These are phyloP conservation scores for Cordyceps pruinosa DNA, from an alignment of 2,329 filamentous ascomycete genomes.

Conservation along the genomic window DNA sequence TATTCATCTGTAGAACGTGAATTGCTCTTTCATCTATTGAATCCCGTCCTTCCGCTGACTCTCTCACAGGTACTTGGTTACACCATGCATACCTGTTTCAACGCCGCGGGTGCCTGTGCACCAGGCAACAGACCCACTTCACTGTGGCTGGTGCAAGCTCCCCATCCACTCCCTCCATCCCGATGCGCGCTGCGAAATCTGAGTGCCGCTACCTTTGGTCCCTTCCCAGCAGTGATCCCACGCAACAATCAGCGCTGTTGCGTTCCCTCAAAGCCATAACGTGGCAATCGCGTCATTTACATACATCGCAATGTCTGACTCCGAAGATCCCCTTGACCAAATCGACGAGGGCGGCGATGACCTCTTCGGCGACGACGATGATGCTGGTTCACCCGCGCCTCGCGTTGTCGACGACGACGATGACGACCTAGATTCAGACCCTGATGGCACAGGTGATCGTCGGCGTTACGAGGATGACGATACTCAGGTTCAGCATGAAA, in stretches of 20 bases:
- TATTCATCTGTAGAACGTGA: too few relatives aligned
- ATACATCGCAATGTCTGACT: slow-evolving; percentile 45
- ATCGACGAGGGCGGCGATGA: slow-evolving; percentile 53
- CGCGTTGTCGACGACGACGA: slow-evolving; percentile 50
- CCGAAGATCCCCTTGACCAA: slow-evolving; percentile 45
- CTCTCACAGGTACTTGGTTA: too few relatives aligned
- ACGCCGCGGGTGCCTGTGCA: not conserved
- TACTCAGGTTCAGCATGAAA: slow-evolving; percentile 38
- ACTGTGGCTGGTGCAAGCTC: slow-evolving; percentile 6
- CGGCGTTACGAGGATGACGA: slow-evolving; percentile 39
- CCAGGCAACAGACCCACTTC: slow-evolving; percentile 8
- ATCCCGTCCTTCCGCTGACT: too few relatives aligned
- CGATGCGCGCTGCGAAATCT: slow-evolving; percentile 2
- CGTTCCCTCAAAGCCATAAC: not conserved
- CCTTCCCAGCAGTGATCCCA: not conserved
- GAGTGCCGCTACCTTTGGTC: not conserved
- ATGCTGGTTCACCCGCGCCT: slow-evolving; percentile 59
- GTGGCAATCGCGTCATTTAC: not conserved
- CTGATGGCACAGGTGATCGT: slow-evolving; percentile 36
- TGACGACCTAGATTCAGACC: slow-evolving; percentile 49
- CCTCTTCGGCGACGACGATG: slow-evolving; percentile 54
- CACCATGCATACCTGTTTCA: not conserved
- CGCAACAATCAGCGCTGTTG: not conserved
- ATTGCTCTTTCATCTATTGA: too few relatives aligned
- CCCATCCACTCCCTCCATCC: not conserved